phyloP scores from a whole-genome alignment of 2,329 filamentous ascomycete species.

The Ceratocystis huliohia region DNA sequence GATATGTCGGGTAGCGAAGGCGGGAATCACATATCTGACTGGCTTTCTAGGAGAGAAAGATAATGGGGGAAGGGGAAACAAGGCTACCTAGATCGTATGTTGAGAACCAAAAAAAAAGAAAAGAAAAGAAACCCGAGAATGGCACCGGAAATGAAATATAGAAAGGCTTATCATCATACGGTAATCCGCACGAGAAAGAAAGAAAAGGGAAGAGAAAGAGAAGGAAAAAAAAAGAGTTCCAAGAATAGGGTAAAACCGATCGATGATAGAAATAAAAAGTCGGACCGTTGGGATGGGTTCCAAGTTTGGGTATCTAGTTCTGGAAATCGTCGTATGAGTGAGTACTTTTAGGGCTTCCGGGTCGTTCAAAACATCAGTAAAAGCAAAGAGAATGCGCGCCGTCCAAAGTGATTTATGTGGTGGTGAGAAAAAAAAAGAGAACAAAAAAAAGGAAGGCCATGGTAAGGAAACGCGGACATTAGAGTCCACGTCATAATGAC shows the following conservation, averaged over 20 bases:
- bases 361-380: slow-evolving; percentile 13
- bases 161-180: not conserved
- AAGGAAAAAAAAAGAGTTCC: not conserved
- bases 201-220: not conserved
- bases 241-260: not conserved
- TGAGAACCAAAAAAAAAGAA: not conserved
- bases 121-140: not conserved
- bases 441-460: slow-evolving; percentile 4
- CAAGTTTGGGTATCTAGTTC: slow-evolving; percentile 16
- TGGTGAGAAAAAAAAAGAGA: slow-evolving; percentile 1
- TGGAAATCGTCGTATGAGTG: slow-evolving; percentile 13
- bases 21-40: not conserved
- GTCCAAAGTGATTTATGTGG: slow-evolving; percentile 11
- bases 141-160: not conserved
- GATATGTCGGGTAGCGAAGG: not conserved
- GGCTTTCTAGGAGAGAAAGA: not conserved
- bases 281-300: not conserved
- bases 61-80: not conserved
- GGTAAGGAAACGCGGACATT: not conserved
- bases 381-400: slow-evolving; percentile 14
- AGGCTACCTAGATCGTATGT: slow-evolving; percentile 17
- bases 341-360: slow-evolving; percentile 12
- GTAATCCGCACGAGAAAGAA: not conserved
- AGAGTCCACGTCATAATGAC: not conserved
- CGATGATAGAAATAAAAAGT: not conserved